Evolutionary conservation across 116 monocot genomes (phyloP), one percentile per base, ranked within the genome.

Genomic region (Trichopus zeylanicus): DNA sequence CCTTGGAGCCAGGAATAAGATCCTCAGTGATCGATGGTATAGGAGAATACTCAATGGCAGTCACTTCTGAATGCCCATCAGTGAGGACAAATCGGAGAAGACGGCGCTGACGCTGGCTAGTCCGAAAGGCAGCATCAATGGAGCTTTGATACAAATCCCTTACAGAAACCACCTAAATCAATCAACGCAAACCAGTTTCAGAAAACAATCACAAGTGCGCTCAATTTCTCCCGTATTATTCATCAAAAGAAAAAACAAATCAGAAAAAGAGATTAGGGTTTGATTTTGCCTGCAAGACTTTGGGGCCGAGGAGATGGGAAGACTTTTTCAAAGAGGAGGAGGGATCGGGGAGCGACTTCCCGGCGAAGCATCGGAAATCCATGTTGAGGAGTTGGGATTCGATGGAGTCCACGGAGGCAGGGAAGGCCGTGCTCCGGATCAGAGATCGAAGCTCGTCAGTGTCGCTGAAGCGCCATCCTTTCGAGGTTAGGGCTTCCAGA

Each of bases 1-100:
- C 95, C 87, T 97, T 97, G 18, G 78, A 68, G 34, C 95, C 91
- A 66, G 95, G 95, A 77, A 75, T 48, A n/a, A 87, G 81, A 25
- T 77, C 84, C 53, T 84, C 78, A 15, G 27, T 67, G 66, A 90
- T 80, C 5, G 69, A 67, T 28, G 79, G 79, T 61, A 90, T 79
- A 9, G 71, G 73, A 28, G 55, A 53, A 66, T 75, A 87, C 72
- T 97, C 95, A 65, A 97, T 78, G 18, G 84, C 95, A 61, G 59
- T 62, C 39, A 71, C 68, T 71, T 90, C 84, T 19, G 76, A 71
- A 4, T 67, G 72, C 46, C 95, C 95, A 75, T 97, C 95, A 31
- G 91, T 97, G 26, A 97, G 87, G 70, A 69, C 52, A 53, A 90
- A 84, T 26, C 84, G 68, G 64, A 90, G 91, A 19, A 97, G 79